A percentile compares a stretch with the other conserved stretches of the same genome.
phyloP scores from a whole-genome alignment of 2,329 filamentous ascomycete genomes.

The Aspergillus thermomutatus region DNA sequence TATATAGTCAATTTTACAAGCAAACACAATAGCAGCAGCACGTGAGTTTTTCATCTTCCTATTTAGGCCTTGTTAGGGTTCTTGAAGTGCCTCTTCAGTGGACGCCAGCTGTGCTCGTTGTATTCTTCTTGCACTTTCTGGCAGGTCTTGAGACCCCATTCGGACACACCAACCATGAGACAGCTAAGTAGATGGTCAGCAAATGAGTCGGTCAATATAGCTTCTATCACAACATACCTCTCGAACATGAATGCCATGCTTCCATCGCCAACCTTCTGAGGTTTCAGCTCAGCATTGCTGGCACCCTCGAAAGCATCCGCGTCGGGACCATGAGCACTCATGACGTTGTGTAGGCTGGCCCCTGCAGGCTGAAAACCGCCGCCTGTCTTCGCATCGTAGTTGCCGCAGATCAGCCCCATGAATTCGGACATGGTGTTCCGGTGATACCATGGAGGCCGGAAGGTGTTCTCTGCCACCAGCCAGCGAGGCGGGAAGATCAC shows the following conservation, averaged over 20 bases:
- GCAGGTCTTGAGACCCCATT: slow-evolving; percentile 69
- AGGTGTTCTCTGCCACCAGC: slow-evolving; percentile 60
- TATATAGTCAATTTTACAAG: neutral
- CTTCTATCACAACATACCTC: slow-evolving; percentile 32
- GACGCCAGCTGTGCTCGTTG: slow-evolving; percentile 77
- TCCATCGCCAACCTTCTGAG: slow-evolving; percentile 55
- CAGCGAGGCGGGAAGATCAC: slow-evolving; percentile 64
- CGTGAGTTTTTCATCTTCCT: neutral
- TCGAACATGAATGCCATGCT: slow-evolving; percentile 66
- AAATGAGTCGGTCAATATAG: neutral
- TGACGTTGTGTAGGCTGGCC: slow-evolving; percentile 65
- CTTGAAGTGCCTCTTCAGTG: slow-evolving; percentile 61
- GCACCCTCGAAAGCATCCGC: slow-evolving; percentile 55
- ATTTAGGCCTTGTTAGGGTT: slow-evolving; percentile 43
- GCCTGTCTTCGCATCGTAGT: slow-evolving; percentile 58
- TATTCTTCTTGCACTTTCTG: slow-evolving; percentile 70
- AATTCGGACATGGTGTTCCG: slow-evolving; percentile 65
- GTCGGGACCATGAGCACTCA: slow-evolving; percentile 65
- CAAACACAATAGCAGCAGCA: neutral
- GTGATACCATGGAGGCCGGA: slow-evolving; percentile 62
- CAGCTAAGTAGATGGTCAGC: slow-evolving; percentile 47
- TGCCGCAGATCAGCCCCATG: slow-evolving; percentile 61
- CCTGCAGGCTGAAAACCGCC: slow-evolving; percentile 60
- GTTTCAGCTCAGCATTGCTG: slow-evolving; percentile 52
- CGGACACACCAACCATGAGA: slow-evolving; percentile 68